Conservation (phyloP, 345 rosid species). For the Excoecaria agallocha region DNA sequence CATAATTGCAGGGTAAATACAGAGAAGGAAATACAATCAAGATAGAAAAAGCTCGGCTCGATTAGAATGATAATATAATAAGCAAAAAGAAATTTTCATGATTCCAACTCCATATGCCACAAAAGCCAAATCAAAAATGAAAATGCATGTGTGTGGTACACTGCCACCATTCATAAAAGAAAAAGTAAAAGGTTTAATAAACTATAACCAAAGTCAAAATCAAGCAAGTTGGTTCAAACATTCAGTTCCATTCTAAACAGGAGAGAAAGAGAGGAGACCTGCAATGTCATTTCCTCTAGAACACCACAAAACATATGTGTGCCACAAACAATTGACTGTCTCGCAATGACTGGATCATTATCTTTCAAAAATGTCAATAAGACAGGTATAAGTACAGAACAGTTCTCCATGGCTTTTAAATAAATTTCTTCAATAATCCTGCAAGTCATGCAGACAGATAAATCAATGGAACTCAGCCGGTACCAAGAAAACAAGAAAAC, state of each 20-base stretch:
- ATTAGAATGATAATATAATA: background rate
- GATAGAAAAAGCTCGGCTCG: background rate
- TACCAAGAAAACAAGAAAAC: background rate
- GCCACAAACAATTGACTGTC: conserved; percentile 62
- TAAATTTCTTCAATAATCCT: conserved; percentile 84
- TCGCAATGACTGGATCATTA: conserved; percentile 53
- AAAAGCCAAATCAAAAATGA: background rate
- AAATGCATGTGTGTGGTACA: background rate
- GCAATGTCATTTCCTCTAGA: conserved; percentile 75
- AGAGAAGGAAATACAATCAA: background rate
- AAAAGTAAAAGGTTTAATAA: background rate
- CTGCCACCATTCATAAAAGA: background rate
- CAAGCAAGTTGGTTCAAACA: background rate
- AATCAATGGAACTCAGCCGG: background rate
- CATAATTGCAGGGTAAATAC: background rate
- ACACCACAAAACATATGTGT: conserved; percentile 54
- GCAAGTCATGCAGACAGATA: conserved; percentile 27
- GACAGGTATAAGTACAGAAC: conserved; percentile 50
- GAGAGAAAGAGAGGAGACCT: conserved; percentile 44
- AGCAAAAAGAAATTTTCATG: background rate
- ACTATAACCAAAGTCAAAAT: background rate
- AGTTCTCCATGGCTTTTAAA: conserved; percentile 60
- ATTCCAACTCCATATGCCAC: background rate
- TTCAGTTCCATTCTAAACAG: background rate
- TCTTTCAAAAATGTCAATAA: conserved; percentile 62